Base-by-base conservation (phyloP, 306 rosid genomes). In the Malus sylvestris region DNA sequence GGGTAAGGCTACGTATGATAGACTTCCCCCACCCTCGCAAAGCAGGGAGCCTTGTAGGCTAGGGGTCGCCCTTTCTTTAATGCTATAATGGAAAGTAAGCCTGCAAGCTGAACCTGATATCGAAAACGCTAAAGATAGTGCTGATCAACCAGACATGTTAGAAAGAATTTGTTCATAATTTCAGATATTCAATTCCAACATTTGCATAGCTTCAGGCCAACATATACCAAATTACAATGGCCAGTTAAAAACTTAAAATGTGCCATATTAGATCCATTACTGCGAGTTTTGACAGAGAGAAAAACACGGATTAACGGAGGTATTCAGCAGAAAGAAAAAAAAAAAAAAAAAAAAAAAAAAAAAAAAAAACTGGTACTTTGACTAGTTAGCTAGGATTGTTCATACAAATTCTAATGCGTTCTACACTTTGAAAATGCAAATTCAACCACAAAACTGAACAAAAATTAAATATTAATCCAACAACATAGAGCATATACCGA, bases 381-480 rank as follows among this genome's bases (percentile, higher is more conserved):
- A 11, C 4, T 58, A n/a, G 4, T 8, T 58, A 35, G 12, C 44
- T n/a, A 25, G 51, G n/a, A 18, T 22, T 35, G 70, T 35, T 33
- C 70, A 65, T 19, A 20, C 53, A 67, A 40, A 42, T 20, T 67
- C 0, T 23, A 59, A 59, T 15, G 57, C 68, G 58, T 53, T 76
- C 63, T 38, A 58, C 11, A 55, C 42, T 73, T 6, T 3, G 67
- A 74, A 46, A 76, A 60, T 65, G 67, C 60, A 73, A 74, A 68
- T 74, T 23, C 27, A 81, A 75, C 20, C 59, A 72, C 19, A 64
- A 38, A 40, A 75, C 49, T 51, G 55, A 46, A 46, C 42, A 27
- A 35, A 22, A 65, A 14, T 52, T 40, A 61, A 76, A 66, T 23
- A 64, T 20, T n/a, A 25, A 46, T 8, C 35, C 52, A 63, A 67